These are phyloP conservation scores for Carex scoparia DNA, from an alignment of 176 grass and related monocot genomes.

Conservation along the genomic window DNA sequence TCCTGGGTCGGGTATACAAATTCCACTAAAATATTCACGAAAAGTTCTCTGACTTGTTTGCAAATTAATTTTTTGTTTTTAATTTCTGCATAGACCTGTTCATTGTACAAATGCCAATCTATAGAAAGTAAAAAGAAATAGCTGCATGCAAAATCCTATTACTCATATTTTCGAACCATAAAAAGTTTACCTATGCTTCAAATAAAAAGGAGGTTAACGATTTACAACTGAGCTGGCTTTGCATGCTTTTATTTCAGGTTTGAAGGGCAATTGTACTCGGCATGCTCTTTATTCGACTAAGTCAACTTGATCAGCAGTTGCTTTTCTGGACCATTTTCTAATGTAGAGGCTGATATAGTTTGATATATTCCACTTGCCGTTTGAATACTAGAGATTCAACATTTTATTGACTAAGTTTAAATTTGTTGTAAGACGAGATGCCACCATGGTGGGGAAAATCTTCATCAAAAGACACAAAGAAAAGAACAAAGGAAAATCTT, in stretches of 20 bases:
- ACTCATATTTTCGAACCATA: background rate
- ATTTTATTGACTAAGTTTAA: constrained; percentile 18
- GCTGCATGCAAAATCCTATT: background rate
- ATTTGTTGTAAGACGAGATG: constrained; percentile 50
- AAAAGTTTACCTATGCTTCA: background rate
- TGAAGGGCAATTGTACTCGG: background rate
- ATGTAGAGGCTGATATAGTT: constrained; percentile 35
- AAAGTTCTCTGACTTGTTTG: background rate
- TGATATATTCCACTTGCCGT: constrained; percentile 7
- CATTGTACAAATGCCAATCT: background rate
- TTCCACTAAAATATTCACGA: background rate
- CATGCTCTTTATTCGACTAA: constrained; percentile 15
- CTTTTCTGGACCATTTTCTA: constrained; percentile 6
- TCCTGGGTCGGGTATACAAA: background rate
- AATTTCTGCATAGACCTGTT: background rate
- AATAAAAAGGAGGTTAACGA: background rate
- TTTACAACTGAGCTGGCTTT: background rate
- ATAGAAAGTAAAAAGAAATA: background rate
- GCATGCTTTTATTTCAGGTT: constrained; percentile 7
- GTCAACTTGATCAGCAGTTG: constrained; percentile 20
- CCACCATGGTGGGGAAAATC: constrained; percentile 87
- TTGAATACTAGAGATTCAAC: background rate
- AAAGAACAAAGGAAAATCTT: constrained; percentile 90
- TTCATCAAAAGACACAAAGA: constrained; percentile 84
- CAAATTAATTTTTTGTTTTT: background rate